These are phyloP conservation scores for Sporothrix phasma DNA, from an alignment of 2,329 filamentous ascomycete species.

Conservation along the genomic window DNA sequence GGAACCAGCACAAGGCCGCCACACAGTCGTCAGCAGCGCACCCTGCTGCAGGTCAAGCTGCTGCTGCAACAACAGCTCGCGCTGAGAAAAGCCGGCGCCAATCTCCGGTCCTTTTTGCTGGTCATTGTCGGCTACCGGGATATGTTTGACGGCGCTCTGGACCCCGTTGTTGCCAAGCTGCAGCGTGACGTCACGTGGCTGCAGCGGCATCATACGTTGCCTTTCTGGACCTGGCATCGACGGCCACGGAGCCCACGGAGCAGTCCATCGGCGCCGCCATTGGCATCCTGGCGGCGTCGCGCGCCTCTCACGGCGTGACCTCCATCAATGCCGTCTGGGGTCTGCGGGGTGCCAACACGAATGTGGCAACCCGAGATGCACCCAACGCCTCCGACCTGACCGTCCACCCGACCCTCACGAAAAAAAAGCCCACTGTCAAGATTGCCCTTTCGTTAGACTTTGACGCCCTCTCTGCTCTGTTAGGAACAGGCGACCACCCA, in stretches of 20 bases:
- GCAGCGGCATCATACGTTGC: not conserved
- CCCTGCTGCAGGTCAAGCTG: not conserved
- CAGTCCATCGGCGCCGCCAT: not conserved
- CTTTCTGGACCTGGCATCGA: not conserved
- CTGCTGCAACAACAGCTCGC: not conserved
- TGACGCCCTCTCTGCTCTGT: constrained; percentile 43
- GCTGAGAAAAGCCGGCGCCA: not conserved
- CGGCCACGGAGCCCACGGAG: not conserved
- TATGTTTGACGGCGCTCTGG: not conserved
- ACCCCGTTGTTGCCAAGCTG: not conserved
- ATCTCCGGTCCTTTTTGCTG: not conserved
- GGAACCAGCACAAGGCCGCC: not conserved
- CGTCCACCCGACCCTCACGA: not conserved
- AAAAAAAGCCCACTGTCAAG: constrained; percentile 18
- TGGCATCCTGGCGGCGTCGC: not conserved
- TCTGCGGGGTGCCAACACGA: not conserved
- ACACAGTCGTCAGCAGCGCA: not conserved
- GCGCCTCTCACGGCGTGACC: not conserved
- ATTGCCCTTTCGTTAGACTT: constrained; percentile 36
- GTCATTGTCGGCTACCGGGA: not conserved
- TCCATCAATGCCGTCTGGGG: not conserved
- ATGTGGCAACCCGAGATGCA: not conserved
- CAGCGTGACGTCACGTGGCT: not conserved
- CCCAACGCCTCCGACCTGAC: not conserved
- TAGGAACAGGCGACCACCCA: constrained; percentile 41